Evolutionary conservation across 1,284 basidiomycete species (phyloP), one percentile per base, ranked within the genome.

Genomic region (Tranzscheliella williamsii): DNA sequence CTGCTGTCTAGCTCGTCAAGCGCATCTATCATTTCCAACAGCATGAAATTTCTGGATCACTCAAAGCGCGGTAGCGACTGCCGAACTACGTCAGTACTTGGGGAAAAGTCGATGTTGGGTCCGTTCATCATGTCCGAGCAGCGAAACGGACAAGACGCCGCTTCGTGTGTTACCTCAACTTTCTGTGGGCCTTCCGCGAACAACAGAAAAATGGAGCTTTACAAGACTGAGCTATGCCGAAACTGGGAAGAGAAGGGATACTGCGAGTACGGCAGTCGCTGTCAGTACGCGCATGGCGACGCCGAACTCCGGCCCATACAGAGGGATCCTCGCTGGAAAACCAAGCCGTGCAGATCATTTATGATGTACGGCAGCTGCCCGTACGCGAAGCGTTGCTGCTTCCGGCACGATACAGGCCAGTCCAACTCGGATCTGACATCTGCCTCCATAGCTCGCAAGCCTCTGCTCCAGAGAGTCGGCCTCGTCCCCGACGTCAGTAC

Each of bases 261-360:
- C n/a, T 93, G 91, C 78, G 83, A 89, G 34, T 93, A 93, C 70
- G 87, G 21, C 17, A 65, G 54, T 22, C 55, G 56, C 23, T 68
- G 70, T 29, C 67, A 70, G 37, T 72, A 63, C 31, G 61, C 90
- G 21, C 90, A 93, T 70, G 91, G 91, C 36, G 86, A 90, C 72
- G 86, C 89, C 0, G 90, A 93, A 78, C 81, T 93, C 33, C 85
- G 90, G 29, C 85, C 83, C 50, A 87, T 91, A 17, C 78, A 85
- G 58, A 84, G 90, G 56, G 90, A 93, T 76, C 90, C 90, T 36
- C 91, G 91, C 86, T 92, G 91, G 80, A 92, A 92, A 80, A 91
- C 90, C 9, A 89, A 91, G 79, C 89, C 91, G 52, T 92, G 90
- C 78, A 85, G 89, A 79, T 89, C 90, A 3, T 92, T 91, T 81